A percentile compares a stretch with the other conserved stretches of the same genome.
Evolutionary conservation across 2,329 filamentous ascomycete species (phyloP).

Genomic region (Diplodia sapinea): DNA sequence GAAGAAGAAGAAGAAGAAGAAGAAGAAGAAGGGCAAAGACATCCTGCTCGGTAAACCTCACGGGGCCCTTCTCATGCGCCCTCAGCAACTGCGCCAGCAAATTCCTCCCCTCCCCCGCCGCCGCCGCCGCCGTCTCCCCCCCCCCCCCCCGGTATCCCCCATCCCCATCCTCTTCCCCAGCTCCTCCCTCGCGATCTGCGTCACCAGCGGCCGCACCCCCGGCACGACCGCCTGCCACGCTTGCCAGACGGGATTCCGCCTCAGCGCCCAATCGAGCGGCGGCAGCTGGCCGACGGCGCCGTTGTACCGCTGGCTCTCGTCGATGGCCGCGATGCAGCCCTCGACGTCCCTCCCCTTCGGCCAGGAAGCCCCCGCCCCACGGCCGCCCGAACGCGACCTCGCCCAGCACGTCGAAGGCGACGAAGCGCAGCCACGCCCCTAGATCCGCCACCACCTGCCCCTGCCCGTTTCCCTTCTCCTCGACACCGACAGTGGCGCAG

Average conservation of each 20-base stretch:
- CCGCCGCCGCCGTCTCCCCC: neutral
- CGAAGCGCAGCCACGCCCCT: slow-evolving; percentile 48
- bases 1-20: no score
- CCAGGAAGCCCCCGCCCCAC: slow-evolving; percentile 36
- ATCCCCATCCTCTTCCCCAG: slow-evolving; percentile 14
- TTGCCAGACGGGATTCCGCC: slow-evolving; percentile 19
- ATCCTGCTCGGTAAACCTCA: slow-evolving; percentile 19
- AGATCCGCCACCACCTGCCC: slow-evolving; percentile 40
- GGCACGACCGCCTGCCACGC: neutral
- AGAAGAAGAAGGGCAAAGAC: neutral
- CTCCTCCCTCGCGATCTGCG: slow-evolving; percentile 20
- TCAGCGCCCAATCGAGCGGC: slow-evolving; percentile 19
- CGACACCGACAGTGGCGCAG: neutral
- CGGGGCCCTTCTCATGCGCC: slow-evolving; percentile 7
- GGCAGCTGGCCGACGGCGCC: slow-evolving; percentile 32
- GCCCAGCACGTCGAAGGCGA: slow-evolving; percentile 38
- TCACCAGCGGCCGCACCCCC: slow-evolving; percentile 23
- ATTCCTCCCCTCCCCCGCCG: neutral
- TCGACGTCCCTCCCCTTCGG: slow-evolving; percentile 32
- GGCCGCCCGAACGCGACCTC: slow-evolving; percentile 32
- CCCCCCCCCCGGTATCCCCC: neutral
- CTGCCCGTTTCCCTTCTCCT: no score
- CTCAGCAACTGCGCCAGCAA: slow-evolving; percentile 24
- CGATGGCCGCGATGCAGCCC: slow-evolving; percentile 32
- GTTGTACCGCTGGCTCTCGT: slow-evolving; percentile 42